These are phyloP conservation scores for Trichoderma asperelloides DNA, from an alignment of 495 filamentous ascomycete genomes.

Conservation along the genomic window DNA sequence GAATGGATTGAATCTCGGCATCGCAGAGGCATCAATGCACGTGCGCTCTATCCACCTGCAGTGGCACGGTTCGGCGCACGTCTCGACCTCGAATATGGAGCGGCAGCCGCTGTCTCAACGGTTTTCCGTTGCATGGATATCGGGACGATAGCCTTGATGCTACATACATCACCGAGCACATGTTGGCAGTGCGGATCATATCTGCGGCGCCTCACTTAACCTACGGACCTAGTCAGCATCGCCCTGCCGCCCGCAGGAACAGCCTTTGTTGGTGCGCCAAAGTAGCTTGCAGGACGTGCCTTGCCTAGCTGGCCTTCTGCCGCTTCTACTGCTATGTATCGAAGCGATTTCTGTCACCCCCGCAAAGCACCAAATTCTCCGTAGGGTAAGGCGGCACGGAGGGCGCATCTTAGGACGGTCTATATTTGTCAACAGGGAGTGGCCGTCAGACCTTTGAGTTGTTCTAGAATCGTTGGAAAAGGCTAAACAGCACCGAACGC, in stretches of 20 bases:
- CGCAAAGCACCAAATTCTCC: background rate
- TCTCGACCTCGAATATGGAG: too few relatives aligned
- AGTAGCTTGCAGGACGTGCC: background rate
- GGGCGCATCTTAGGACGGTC: background rate
- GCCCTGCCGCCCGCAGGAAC: constrained; percentile 1
- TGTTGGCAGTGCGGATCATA: background rate
- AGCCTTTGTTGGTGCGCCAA: background rate
- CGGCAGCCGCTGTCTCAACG: background rate
- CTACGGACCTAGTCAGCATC: background rate
- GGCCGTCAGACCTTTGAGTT: background rate
- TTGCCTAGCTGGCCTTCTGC: background rate
- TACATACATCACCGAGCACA: background rate
- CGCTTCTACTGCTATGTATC: background rate
- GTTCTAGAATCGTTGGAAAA: background rate
- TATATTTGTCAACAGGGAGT: background rate
- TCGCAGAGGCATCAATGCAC: background rate
- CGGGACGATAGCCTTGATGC: background rate
- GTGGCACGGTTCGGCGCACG: background rate
- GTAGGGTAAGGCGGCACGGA: background rate
- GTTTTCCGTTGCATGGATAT: background rate
- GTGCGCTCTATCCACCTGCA: background rate
- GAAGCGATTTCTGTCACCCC: background rate
- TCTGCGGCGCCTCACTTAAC: background rate
- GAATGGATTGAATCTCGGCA: background rate
- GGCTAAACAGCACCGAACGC: background rate